A percentile compares a stretch with the other conserved stretches of the same genome.
Conservation (phyloP, 768 basidiomycete genomes). For the Mycena crocata region DNA sequence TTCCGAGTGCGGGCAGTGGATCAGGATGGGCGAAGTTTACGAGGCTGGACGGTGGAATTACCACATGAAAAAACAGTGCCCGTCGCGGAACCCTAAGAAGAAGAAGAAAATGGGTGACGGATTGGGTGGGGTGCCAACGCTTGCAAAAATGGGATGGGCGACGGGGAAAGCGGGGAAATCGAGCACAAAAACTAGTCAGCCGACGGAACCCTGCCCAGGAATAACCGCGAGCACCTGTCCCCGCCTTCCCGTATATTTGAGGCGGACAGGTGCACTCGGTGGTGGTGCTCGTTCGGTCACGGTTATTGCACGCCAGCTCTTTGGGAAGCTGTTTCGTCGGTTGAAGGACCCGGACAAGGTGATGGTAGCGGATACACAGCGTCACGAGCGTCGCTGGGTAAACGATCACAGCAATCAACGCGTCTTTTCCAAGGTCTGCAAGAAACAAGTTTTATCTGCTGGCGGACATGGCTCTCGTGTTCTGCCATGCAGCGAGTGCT, state of each 20-base stretch:
- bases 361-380: slow-evolving; percentile 25
- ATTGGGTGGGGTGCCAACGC: neutral
- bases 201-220: slow-evolving; percentile 28
- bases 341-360: slow-evolving; percentile 17
- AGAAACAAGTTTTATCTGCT: slow-evolving; percentile 1
- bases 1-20: too few species aligned
- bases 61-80: neutral
- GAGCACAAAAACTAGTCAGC: too few species aligned
- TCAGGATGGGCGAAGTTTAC: neutral
- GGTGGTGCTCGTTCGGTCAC: slow-evolving; percentile 31
- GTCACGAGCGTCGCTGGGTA: slow-evolving; percentile 38
- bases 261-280: slow-evolving; percentile 25
- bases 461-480: neutral
- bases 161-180: neutral
- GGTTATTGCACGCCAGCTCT: slow-evolving; percentile 26
- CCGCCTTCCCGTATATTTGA: slow-evolving; percentile 24
- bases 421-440: slow-evolving; percentile 36
- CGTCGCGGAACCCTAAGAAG: neutral
- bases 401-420: slow-evolving; percentile 37
- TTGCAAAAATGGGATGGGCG: neutral
- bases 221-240: slow-evolving; percentile 17
- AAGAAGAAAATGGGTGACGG: neutral
- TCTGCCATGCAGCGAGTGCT: slow-evolving; percentile 31
- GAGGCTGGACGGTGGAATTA: neutral
- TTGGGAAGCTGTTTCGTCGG: slow-evolving; percentile 6